Evolutionary conservation across 495 filamentous ascomycete genomes (phyloP).

Genomic region (Penicillium alfredii): DNA sequence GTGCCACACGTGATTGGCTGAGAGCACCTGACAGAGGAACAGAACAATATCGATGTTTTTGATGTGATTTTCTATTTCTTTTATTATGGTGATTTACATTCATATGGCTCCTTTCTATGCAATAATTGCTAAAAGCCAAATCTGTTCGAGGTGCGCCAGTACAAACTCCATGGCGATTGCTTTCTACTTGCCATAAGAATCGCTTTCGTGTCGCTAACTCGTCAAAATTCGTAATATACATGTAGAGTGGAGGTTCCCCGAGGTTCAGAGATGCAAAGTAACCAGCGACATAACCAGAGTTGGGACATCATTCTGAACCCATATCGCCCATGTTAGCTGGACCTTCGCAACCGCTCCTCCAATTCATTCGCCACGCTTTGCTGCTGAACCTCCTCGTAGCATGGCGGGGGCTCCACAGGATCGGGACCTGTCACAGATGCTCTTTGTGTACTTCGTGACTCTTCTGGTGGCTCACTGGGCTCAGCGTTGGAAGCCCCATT

Average conservation of each 20-base stretch:
- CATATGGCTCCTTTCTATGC: too few relatives aligned
- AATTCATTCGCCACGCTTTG: conserved; percentile 63
- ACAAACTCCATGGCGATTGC: too few relatives aligned
- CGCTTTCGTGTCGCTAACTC: conserved; percentile 1
- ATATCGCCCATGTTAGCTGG: too few relatives aligned
- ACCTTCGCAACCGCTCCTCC: conserved; percentile 42
- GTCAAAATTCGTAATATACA: conserved; percentile 18
- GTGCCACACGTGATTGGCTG: conserved; percentile 42
- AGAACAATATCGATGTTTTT: background rate
- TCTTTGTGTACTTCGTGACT: conserved; percentile 11
- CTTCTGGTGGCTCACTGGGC: conserved; percentile 5
- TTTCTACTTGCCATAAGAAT: background rate
- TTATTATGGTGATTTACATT: too few relatives aligned
- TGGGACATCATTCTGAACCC: too few relatives aligned
- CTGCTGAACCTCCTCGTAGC: conserved; percentile 86
- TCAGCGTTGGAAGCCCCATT: conserved; percentile 4
- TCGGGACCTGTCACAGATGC: conserved; percentile 19
- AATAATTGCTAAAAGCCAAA: too few relatives aligned
- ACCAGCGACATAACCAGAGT: too few relatives aligned
- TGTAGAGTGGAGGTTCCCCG: conserved; percentile 2
- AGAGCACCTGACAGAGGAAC: background rate
- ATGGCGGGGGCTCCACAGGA: conserved; percentile 80
- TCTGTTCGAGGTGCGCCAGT: too few relatives aligned
- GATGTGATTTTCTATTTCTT: too few relatives aligned
- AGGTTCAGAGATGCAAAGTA: too few relatives aligned